phyloP scores from a whole-genome alignment of 2,329 filamentous ascomycete species.

The Nothophaeocryptopus gaeumannii region DNA sequence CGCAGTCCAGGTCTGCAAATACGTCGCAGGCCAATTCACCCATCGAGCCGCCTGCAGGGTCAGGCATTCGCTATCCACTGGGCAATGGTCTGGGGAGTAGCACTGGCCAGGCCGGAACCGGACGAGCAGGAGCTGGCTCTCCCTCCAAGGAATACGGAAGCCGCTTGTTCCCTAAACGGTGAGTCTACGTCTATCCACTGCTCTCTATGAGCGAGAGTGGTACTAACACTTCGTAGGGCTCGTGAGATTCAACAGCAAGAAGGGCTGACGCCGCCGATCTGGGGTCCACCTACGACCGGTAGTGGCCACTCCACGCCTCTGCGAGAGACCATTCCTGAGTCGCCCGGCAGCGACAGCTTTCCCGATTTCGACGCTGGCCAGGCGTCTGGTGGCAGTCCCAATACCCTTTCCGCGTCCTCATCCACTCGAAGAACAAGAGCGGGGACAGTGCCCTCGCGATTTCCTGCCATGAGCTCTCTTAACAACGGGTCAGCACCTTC shows the following conservation, averaged over 20 bases:
- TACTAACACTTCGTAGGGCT: slow-evolving; percentile 56
- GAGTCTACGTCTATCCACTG: slow-evolving; percentile 39
- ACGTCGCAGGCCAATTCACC: slow-evolving; percentile 79
- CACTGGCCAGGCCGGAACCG: slow-evolving; percentile 52
- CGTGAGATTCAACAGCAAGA: slow-evolving; percentile 97
- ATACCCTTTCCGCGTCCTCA: slow-evolving; percentile 23
- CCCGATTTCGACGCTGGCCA: slow-evolving; percentile 69
- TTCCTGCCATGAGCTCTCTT: slow-evolving; percentile 70
- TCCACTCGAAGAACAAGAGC: slow-evolving; percentile 71
- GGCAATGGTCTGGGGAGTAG: slow-evolving; percentile 58
- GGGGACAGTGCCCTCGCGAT: slow-evolving; percentile 92
- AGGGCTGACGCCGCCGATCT: slow-evolving; percentile 70
- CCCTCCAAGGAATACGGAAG: slow-evolving; percentile 87
- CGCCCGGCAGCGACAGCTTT: slow-evolving; percentile 86
- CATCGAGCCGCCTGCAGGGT: slow-evolving; percentile 66
- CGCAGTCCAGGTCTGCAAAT: slow-evolving; percentile 67
- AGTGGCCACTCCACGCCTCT: slow-evolving; percentile 95
- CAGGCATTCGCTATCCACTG: slow-evolving; percentile 68
- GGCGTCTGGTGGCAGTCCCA: slow-evolving; percentile 25
- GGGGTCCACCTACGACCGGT: slow-evolving; percentile 92
- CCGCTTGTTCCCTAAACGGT: slow-evolving; percentile 91
- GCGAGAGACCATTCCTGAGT: slow-evolving; percentile 95
- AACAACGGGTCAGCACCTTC: slow-evolving; percentile 55
- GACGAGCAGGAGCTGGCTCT: slow-evolving; percentile 85
- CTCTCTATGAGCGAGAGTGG: background rate